These are phyloP conservation scores for Protoeuglena noctilucae DNA, from an alignment of 139 green algal species.

Conservation along the genomic window DNA sequence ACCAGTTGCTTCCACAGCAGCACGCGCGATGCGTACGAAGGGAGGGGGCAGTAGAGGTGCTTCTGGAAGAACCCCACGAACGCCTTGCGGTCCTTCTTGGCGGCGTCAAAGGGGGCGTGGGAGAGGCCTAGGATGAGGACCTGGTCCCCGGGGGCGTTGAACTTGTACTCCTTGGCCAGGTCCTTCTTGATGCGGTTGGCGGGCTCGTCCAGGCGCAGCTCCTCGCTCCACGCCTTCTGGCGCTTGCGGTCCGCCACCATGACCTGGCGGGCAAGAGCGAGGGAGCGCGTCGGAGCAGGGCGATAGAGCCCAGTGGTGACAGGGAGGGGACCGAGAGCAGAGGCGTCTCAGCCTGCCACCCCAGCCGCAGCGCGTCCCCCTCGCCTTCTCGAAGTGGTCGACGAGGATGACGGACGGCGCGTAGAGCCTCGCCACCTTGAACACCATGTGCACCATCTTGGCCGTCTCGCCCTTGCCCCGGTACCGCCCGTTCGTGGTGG, in stretches of 20 bases:
- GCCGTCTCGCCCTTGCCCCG: constrained; percentile 58
- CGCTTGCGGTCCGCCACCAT: constrained; percentile 78
- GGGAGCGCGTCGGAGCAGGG: no score
- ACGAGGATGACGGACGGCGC: constrained; percentile 75
- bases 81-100: constrained; percentile 57
- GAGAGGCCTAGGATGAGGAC: constrained; percentile 61
- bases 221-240: constrained; percentile 41
- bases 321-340: no score
- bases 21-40: constrained; percentile 56
- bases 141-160: constrained; percentile 21
- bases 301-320: no score
- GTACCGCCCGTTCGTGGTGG: constrained; percentile 65
- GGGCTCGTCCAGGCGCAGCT: constrained; percentile 28
- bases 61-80: constrained; percentile 66
- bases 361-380: not conserved
- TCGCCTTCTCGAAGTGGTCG: constrained; percentile 67
- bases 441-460: constrained; percentile 78
- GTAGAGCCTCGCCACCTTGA: constrained; percentile 47
- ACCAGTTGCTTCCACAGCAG: not conserved
- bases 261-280: constrained; percentile 34
- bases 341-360: no score
- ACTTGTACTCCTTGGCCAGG: constrained; percentile 55
- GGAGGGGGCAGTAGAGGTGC: constrained; percentile 54
- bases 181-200: constrained; percentile 75
- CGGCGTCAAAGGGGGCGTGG: constrained; percentile 41